Conservation (phyloP, 2,329 filamentous ascomycete species). For the Fragosphaeria purpurea region DNA sequence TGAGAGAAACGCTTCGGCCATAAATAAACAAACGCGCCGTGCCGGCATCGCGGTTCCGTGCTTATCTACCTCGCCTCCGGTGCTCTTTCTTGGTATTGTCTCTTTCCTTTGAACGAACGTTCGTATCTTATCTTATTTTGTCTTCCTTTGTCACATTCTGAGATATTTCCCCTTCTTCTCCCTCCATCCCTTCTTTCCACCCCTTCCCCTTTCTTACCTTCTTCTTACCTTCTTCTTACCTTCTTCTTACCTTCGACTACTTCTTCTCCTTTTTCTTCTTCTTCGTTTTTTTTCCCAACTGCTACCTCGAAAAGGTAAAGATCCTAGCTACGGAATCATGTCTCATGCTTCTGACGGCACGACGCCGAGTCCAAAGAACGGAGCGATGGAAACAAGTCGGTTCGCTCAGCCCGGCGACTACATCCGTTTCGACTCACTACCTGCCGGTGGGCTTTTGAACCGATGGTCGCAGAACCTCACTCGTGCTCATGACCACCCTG, state of each 20-base stretch:
- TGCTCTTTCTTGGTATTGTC: background rate
- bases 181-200: background rate
- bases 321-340: too few relatives aligned
- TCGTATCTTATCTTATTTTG: too few relatives aligned
- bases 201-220: background rate
- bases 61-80: background rate
- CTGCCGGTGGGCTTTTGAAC: conserved; percentile 55
- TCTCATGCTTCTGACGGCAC: background rate
- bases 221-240: background rate
- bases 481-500: conserved; percentile 78
- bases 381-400: background rate
- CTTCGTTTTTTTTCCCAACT: background rate
- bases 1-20: too few relatives aligned
- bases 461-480: conserved; percentile 79
- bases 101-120: background rate
- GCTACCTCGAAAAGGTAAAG: too few relatives aligned
- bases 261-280: background rate
- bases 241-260: background rate
- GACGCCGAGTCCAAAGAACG: background rate
- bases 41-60: background rate
- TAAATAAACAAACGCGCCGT: too few relatives aligned
- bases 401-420: conserved; percentile 41
- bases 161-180: background rate
- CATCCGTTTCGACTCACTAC: conserved; percentile 41
- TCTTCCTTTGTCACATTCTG: too few relatives aligned